Base-by-base conservation (phyloP, 768 basidiomycete species). In the Heimioporus sp. region DNA sequence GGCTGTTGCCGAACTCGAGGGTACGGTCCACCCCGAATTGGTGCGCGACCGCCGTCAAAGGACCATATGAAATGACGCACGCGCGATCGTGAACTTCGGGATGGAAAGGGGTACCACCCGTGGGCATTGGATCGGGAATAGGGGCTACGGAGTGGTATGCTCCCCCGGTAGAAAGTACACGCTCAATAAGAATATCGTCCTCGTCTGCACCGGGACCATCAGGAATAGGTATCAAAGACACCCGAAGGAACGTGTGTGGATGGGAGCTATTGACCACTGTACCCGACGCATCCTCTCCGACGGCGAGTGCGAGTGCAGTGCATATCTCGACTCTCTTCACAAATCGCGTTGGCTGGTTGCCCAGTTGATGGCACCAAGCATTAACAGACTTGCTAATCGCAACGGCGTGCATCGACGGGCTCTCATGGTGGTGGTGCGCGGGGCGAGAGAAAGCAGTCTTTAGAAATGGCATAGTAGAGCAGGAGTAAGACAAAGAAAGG, bases 321-420 rank as follows among this genome's bases (percentile, higher is more conserved):
- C 54, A 62, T 6, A 60, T 30, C 10, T 57, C 56, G 9, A 58
- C 37, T 28, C 44, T 61, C 17, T 30, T n/a, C 7, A 63, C 49
- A 2, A 50, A 28, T 17, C 48, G 43, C 12, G 50, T 30, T 7
- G 54, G 30, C 10, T 52, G 32, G 15, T 15, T 15, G 20, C 11
- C 11, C 4, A 46, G 21, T 20, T 42, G 38, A 10, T 19, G 12
- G 30, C 24, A 54, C 50, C 52, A 59, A 19, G 42, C 7, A 16
- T 46, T 40, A 1, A 63, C 31, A 3, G 46, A 9, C 35, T 43
- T 44, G 6, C 53, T 58, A 10, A 17, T 45, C 2, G 38, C 47
- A 3, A 52, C 20, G 24, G 24, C 3, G 24, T 24, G 24, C 24
- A 5, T 24, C 24, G 24, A 24, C 24, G 24, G 24, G 3, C 3